Evolutionary conservation across 116 monocot genomes (phyloP).

Genomic region (Cymodocea nodosa): DNA sequence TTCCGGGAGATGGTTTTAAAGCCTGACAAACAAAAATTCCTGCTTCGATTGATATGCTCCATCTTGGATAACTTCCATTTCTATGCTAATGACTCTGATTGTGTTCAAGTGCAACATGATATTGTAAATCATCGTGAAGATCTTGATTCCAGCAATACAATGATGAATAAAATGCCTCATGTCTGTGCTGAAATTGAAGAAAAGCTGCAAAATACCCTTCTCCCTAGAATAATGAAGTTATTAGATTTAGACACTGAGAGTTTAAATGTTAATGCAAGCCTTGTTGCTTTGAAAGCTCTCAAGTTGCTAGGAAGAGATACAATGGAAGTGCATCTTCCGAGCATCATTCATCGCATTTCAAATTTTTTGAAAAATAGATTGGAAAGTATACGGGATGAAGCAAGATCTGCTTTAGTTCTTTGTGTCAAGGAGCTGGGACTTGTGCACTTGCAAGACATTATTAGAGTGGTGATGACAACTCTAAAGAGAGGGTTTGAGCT

Average conservation of each 20-base stretch:
- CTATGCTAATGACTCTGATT: constrained; percentile 8
- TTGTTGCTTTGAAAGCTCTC: constrained; percentile 72
- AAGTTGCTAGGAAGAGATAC: constrained; percentile 51
- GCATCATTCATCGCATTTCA: constrained; percentile 54
- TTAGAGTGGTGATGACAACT: constrained; percentile 59
- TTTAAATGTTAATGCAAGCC: constrained; percentile 61
- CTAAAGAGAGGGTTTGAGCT: constrained; percentile 82
- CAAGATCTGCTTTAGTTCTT: constrained; percentile 70
- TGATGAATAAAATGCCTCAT: neutral
- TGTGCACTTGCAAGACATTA: constrained; percentile 46
- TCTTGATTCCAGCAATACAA: neutral
- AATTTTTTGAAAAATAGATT: constrained; percentile 69
- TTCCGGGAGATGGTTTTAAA: constrained; percentile 43
- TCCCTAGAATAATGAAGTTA: constrained; percentile 54
- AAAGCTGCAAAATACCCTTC: constrained; percentile 40
- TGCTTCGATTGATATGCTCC: constrained; percentile 62
- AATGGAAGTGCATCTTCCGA: constrained; percentile 74
- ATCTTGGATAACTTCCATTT: constrained; percentile 75
- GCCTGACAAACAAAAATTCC: constrained; percentile 58
- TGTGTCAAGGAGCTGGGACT: constrained; percentile 67
- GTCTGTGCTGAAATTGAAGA: constrained; percentile 23
- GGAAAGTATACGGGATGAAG: constrained; percentile 81
- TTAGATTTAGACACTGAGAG: constrained; percentile 52
- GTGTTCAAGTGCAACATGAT: neutral
- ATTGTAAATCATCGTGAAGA: neutral